phyloP scores from a whole-genome alignment of 208 protist genomes.

The Wallacemonas sp. region DNA sequence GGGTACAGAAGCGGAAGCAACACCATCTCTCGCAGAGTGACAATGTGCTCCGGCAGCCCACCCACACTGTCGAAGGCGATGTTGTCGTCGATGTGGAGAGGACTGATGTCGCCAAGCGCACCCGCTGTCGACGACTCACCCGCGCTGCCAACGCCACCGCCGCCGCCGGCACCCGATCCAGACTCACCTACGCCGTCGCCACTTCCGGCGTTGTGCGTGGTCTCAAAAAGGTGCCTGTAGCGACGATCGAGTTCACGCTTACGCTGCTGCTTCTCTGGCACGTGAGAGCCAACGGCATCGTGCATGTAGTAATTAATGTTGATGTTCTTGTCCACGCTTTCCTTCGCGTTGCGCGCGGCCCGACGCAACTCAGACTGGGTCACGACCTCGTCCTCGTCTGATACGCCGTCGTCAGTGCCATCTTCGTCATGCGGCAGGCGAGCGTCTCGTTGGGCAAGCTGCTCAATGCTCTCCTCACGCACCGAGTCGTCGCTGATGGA shows the following conservation, averaged over 20 bases:
- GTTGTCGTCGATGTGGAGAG: conserved; percentile 53
- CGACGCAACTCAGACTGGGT: conserved; percentile 31
- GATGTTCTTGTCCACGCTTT: conserved; percentile 49
- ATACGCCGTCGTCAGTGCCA: conserved; percentile 16
- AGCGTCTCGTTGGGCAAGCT: conserved; percentile 25
- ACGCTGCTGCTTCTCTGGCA: conserved; percentile 11
- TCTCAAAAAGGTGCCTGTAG: conserved; percentile 15
- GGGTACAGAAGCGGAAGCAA: conserved; percentile 82
- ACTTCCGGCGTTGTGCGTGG: background rate
- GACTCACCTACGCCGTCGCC: background rate
- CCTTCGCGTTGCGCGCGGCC: conserved; percentile 45
- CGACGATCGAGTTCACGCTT: conserved; percentile 18
- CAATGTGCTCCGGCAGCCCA: conserved; percentile 74
- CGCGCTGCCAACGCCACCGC: background rate
- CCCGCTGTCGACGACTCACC: conserved; percentile 12
- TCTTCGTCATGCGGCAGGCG: conserved; percentile 14
- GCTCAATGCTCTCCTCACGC: conserved; percentile 50
- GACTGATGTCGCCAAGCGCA: conserved; percentile 63
- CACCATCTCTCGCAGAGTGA: conserved; percentile 80
- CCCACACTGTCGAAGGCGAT: conserved; percentile 82
- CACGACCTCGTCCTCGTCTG: conserved; percentile 23
- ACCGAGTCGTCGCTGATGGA: conserved; percentile 68
- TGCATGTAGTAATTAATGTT: conserved; percentile 75
- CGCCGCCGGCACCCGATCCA: background rate
- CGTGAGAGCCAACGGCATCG: conserved; percentile 29